These are phyloP conservation scores for Suhomyces taliae DNA, from an alignment of 1,139 yeast species.

Conservation along the genomic window DNA sequence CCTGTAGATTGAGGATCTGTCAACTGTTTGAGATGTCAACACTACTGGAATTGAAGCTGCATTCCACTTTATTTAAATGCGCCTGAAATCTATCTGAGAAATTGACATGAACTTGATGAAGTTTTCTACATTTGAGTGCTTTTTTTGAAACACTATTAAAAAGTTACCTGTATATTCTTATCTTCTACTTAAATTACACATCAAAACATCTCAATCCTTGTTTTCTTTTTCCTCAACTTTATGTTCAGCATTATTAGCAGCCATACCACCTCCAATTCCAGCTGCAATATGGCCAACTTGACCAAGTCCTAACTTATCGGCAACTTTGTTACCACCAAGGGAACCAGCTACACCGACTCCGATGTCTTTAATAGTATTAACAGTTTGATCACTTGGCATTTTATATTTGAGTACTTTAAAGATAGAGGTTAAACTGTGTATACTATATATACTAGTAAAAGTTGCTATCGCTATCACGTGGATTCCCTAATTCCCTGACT, in stretches of 20 bases:
- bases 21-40: too few relatives aligned
- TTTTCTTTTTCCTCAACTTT: conserved; percentile 24
- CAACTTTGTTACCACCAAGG: conserved; percentile 35
- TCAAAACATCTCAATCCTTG: conserved; percentile 1
- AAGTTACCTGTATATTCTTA: neutral
- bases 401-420: neutral
- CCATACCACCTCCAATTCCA: conserved; percentile 36
- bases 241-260: conserved; percentile 32
- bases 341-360: conserved; percentile 34
- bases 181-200: too few relatives aligned
- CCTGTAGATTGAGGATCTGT: too few relatives aligned
- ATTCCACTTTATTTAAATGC: too few relatives aligned
- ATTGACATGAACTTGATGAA: too few relatives aligned
- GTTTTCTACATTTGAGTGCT: too few relatives aligned
- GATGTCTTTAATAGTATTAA: conserved; percentile 28
- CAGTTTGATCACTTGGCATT: conserved; percentile 12
- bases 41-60: too few relatives aligned
- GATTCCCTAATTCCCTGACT: too few relatives aligned
- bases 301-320: conserved; percentile 36
- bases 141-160: neutral
- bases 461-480: neutral
- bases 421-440: neutral
- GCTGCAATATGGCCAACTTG: conserved; percentile 36
- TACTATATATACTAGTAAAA: conserved; percentile 1
- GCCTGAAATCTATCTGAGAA: too few relatives aligned